Evolutionary conservation across 2,329 filamentous ascomycete species (phyloP), one percentile per base, ranked within the genome.

Genomic region (Epichloe glyceriae): DNA sequence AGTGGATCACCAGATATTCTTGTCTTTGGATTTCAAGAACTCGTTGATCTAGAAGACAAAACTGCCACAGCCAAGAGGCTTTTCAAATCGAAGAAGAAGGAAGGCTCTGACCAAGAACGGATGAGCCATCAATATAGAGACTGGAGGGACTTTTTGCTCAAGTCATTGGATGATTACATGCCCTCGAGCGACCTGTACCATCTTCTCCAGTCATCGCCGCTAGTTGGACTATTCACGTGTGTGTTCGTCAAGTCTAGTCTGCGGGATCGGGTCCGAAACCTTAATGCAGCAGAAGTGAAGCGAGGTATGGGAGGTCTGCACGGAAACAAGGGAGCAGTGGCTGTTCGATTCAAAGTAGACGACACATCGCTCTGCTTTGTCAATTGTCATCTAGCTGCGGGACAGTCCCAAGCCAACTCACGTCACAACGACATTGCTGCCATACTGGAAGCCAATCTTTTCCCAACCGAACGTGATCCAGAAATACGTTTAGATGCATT

Each of bases 91-190:
- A 93, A 93, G 66, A 95, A 95, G 63, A 86, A 88, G 61, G 82
- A 86, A 33, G 81, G 84, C 11, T 81, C 85, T 1, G 85, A 88
- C 47, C 83, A 87, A 60, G 89, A 96, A 65, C 81, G 90, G 58
- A 97, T 97, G 88, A 94, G 88, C 66, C 90, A 94, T 58, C 90
- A 96, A 62, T 98, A 98, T 66, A 86, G 93, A 55, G 88, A 94
- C 54, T 98, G 93, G 93, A 80, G 88, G 61, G 89, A 97, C 64
- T 90, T 95, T 64, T 73, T 98, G 33, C 82, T 86, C 40, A 80
- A 86, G 53, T 82, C 82, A 49, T 73, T 98, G 39, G 88, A 95
- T 61, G 88, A 95, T 57, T 83, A 83, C 60, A 86, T 93, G 78
- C 85, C 86, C 0, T 69, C 76, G 7, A 79, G 86, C 50, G 80